These are phyloP conservation scores for Podaxis mareebaensis DNA, from an alignment of 768 basidiomycete species.

Conservation along the genomic window DNA sequence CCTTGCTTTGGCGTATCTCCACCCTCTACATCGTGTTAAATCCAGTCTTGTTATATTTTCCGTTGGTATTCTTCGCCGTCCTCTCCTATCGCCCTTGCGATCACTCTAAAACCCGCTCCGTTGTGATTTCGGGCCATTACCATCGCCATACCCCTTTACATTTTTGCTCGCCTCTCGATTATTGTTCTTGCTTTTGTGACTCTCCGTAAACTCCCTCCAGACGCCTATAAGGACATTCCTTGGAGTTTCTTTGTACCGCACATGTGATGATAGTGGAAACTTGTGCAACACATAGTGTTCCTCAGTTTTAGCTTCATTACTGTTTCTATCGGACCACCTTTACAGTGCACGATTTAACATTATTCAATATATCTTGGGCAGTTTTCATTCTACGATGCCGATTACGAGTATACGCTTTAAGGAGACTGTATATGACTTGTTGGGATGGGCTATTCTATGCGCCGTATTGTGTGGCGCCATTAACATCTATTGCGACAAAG, in stretches of 20 bases:
- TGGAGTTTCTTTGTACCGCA: conserved; percentile 4
- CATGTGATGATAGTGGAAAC: background rate
- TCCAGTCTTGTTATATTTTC: background rate
- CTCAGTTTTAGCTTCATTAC: too few relatives aligned
- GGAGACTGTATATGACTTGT: background rate
- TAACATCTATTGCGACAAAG: background rate
- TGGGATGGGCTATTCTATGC: background rate
- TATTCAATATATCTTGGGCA: too few relatives aligned
- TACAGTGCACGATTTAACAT: too few relatives aligned
- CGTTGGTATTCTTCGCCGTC: background rate
- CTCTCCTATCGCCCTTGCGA: too few relatives aligned
- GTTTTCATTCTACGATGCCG: background rate
- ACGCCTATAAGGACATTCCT: background rate
- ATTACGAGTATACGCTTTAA: background rate
- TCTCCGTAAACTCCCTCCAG: background rate
- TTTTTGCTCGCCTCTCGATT: background rate
- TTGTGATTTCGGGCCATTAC: background rate
- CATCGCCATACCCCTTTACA: background rate
- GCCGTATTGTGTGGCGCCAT: background rate
- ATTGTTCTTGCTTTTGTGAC: conserved; percentile 1
- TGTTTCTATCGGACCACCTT: too few relatives aligned
- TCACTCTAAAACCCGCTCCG: too few relatives aligned
- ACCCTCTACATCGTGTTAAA: background rate
- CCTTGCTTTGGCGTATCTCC: background rate
- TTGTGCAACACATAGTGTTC: background rate